Conservation (phyloP, 116 monocot species). For the Dioscorea cayenensis region DNA sequence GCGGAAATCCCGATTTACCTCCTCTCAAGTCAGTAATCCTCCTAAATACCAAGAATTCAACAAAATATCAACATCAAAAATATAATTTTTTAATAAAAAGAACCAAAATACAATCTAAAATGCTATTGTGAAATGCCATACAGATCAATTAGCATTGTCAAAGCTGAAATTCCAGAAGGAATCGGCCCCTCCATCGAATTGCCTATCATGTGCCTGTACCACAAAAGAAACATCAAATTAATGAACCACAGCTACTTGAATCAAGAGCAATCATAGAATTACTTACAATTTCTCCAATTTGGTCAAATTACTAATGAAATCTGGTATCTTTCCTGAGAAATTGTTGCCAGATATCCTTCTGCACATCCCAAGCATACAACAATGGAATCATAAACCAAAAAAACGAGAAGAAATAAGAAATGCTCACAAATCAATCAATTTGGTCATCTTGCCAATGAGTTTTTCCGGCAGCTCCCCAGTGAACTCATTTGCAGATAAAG, state of each 20-base stretch:
- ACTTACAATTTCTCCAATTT: constrained; percentile 59
- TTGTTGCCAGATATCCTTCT: constrained; percentile 67
- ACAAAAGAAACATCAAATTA: constrained; percentile 1
- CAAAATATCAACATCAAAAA: neutral
- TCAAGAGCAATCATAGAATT: neutral
- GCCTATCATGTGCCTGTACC: constrained; percentile 63
- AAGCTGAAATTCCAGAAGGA: constrained; percentile 42
- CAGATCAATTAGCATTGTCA: constrained; percentile 58
- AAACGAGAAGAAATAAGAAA: constrained; percentile 3
- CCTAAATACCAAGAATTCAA: constrained; percentile 24
- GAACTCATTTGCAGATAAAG: constrained; percentile 52
- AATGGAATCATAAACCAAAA: neutral
- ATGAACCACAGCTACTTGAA: neutral
- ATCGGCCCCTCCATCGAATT: constrained; percentile 59
- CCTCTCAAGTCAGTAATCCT: constrained; percentile 71
- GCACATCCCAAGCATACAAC: neutral
- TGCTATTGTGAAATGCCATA: constrained; percentile 12
- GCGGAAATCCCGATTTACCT: constrained; percentile 42
- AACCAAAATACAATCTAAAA: neutral
- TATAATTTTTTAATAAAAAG: neutral
- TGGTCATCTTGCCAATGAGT: constrained; percentile 36
- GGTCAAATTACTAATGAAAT: constrained; percentile 36
- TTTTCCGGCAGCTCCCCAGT: constrained; percentile 42
- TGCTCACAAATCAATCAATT: constrained; percentile 64
- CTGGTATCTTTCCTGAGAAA: constrained; percentile 59